Conservation (phyloP, 176 grass and related monocot species). For the Oryza glaberrima region DNA sequence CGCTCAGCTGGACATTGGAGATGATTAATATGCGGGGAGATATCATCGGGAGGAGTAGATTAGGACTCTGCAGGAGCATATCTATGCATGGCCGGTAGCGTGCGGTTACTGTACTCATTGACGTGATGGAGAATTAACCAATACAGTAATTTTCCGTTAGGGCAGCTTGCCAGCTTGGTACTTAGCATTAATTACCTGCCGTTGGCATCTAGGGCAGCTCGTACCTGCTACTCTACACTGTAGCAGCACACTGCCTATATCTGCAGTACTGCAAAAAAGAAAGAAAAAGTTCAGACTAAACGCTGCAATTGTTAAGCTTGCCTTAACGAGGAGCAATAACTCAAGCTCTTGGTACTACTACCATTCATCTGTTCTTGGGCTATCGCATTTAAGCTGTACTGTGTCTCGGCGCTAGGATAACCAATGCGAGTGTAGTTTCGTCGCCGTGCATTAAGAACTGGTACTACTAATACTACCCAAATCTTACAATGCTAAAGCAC, state of each 20-base stretch:
- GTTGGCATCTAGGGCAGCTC: slow-evolving; percentile 22
- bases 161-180: neutral
- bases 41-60: slow-evolving; percentile 9
- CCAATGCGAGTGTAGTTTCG: neutral
- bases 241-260: neutral
- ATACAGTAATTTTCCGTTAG: slow-evolving; percentile 24
- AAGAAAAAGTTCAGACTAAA: neutral
- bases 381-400: neutral
- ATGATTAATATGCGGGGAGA: neutral
- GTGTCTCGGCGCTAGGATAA: neutral
- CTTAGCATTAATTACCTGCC: slow-evolving; percentile 29
- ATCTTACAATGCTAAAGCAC: neutral
- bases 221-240: neutral
- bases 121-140: slow-evolving; percentile 19
- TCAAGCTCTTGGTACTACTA: slow-evolving; percentile 2
- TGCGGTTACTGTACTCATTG: slow-evolving; percentile 22
- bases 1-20: neutral
- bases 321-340: neutral
- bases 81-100: neutral
- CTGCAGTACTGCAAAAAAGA: neutral
- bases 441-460: neutral
- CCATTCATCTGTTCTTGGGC: neutral
- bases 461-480: neutral
- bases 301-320: slow-evolving; percentile 7
- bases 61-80: slow-evolving; percentile 15